Evolutionary conservation across 192 early-diverging fungal genomes (phyloP).

Genomic region (Umbelopsis isabellina): DNA sequence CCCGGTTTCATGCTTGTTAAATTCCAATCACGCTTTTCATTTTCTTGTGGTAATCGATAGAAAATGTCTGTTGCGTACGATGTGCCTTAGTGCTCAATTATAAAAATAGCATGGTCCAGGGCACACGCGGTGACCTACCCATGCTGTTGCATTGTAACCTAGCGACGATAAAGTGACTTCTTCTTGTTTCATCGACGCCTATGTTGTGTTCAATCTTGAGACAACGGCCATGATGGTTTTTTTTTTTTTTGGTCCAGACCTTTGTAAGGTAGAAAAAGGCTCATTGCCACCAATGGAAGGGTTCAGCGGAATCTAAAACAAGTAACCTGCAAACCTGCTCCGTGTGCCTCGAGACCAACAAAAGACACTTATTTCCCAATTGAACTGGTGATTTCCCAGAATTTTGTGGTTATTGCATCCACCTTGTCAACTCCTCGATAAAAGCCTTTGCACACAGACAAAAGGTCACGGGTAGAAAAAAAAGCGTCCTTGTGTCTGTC

Average conservation of each 20-base stretch:
- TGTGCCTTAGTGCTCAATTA: background rate
- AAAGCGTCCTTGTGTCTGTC: background rate
- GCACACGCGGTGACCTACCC: background rate
- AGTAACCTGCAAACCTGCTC: slow-evolving; percentile 3
- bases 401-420: background rate
- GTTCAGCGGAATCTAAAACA: background rate
- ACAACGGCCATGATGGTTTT: background rate
- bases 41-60: background rate
- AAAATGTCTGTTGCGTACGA: background rate
- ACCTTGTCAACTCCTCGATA: slow-evolving; percentile 3
- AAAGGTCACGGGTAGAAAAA: background rate
- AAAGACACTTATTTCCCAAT: slow-evolving; percentile 6
- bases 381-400: slow-evolving; percentile 6
- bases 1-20: too few species aligned
- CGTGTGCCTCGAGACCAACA: slow-evolving; percentile 4
- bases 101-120: slow-evolving; percentile 16
- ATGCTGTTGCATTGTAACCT: background rate
- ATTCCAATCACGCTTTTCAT: background rate
- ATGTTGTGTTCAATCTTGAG: background rate
- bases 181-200: too few species aligned
- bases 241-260: background rate
- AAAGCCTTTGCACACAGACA: background rate
- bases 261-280: background rate
- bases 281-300: background rate
- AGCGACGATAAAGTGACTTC: too few species aligned